Percentiles rank a stretch among this genome's conserved stretches.
These are phyloP conservation scores for Hypsizygus marmoreus DNA, from an alignment of 768 basidiomycete genomes.

Conservation along the genomic window DNA sequence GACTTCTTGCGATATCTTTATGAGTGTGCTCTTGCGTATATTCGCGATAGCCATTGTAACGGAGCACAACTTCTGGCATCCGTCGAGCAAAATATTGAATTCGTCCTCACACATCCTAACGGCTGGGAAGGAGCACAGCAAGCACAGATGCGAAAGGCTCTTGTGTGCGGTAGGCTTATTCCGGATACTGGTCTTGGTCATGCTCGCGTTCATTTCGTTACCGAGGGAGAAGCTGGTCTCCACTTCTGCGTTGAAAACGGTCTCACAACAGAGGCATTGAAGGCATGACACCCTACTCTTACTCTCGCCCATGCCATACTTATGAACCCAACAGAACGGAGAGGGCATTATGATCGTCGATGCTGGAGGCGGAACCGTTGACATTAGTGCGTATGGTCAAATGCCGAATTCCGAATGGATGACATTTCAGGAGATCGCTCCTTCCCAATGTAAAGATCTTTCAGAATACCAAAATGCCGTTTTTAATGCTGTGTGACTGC, in stretches of 20 bases:
- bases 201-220: constrained; percentile 53
- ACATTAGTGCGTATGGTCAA: constrained; percentile 52
- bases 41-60: constrained; percentile 46
- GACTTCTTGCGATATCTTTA: constrained; percentile 54
- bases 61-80: constrained; percentile 44
- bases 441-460: constrained; percentile 38
- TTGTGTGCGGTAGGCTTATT: constrained; percentile 50
- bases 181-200: constrained; percentile 38
- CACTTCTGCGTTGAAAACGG: constrained; percentile 52
- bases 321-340: constrained; percentile 32
- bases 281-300: constrained; percentile 20
- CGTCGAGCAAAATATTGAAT: constrained; percentile 39
- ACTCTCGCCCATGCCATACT: not conserved
- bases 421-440: constrained; percentile 49
- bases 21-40: constrained; percentile 41
- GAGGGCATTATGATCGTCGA: constrained; percentile 55
- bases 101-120: constrained; percentile 56
- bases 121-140: constrained; percentile 66
- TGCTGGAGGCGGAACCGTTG: constrained; percentile 64
- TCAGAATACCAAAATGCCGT: not conserved
- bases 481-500: not conserved
- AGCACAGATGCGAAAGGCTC: constrained; percentile 51
- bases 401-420: constrained; percentile 20
- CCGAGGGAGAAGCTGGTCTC: constrained; percentile 64
- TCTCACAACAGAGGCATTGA: constrained; percentile 35